Base-by-base conservation (phyloP, 2,329 filamentous ascomycete species). In the Xylariaceae sp. region DNA sequence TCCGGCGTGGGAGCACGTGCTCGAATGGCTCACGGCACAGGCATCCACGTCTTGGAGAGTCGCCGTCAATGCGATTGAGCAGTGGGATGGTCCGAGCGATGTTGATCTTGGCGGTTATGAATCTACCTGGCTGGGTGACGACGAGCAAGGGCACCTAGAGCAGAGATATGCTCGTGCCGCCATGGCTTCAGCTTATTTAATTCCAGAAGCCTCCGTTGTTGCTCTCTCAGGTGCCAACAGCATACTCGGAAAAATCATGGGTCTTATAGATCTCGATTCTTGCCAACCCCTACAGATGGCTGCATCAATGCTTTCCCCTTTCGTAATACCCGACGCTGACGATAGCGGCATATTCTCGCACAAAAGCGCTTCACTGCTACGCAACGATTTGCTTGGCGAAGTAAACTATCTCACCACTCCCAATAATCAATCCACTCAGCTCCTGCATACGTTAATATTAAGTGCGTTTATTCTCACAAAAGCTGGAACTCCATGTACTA, bases 21-120 rank as follows among this genome's bases (percentile, higher is more conserved):
- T 88, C 47, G 74, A 79, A 49, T 92, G 88, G 87, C 75, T 93
- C 38, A 74, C 80, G 13, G 64, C 71, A 2, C 81, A 83, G 54
- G 83, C 87, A 1, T 73, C 75, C 4, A 74, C 73, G 17, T 79
- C 83, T 14, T 87, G 89, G 77, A 72, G 69, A 22, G 73, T 84
- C n/a, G 80, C 82, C n/a, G 75, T 84, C 31, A 75, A 77, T 45
- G 83, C 80, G 7, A 73, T 91, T 33, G 79, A 84, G 54, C 80
- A 88, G 57, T 93, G 88, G 88, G 82, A 86, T 60, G 89, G 88
- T 0, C 87, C 88, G 0, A 74, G 74, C 6, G 88, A 92, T 63
- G 77, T 87, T 43, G 86, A 91, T 58, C 66, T 90, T 5, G 86
- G 84, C 3, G 81, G 79, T 12, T 81, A 78, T 58, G 77, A 78